Conservation (phyloP, 192 early-diverging fungal species). For the Phlyctochytrium arcticum region DNA sequence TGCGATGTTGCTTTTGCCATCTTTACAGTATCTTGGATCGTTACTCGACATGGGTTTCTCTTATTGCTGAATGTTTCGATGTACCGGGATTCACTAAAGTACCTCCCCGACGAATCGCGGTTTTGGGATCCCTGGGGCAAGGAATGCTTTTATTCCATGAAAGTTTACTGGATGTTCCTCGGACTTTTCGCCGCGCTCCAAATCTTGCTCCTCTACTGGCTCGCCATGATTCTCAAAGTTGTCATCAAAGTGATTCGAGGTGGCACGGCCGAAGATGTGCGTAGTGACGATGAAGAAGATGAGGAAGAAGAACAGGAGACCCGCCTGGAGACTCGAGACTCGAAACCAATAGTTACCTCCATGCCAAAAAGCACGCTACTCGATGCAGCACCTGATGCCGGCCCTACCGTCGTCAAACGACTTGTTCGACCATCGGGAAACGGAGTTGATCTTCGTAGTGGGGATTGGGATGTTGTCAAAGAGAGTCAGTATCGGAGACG, state of each 20-base stretch:
- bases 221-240: constrained; percentile 65
- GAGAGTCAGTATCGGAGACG: constrained; percentile 1
- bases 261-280: constrained; percentile 64
- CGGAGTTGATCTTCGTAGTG: constrained; percentile 7
- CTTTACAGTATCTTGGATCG: constrained; percentile 72
- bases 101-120: constrained; percentile 32
- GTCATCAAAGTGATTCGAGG: constrained; percentile 61
- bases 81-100: constrained; percentile 38
- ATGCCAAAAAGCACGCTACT: not conserved
- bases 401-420: not conserved
- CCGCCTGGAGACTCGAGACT: not conserved
- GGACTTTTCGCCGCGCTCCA: constrained; percentile 60
- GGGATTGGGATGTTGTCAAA: constrained; percentile 11
- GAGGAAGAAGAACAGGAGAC: constrained; percentile 1
- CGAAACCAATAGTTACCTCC: not conserved
- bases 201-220: constrained; percentile 73
- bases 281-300: constrained; percentile 44
- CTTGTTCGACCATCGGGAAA: not conserved
- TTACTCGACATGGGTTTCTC: constrained; percentile 59
- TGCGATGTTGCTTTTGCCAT: constrained; percentile 71
- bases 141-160: constrained; percentile 18
- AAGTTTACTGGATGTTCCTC: constrained; percentile 32
- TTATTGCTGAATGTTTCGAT: constrained; percentile 7
- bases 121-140: constrained; percentile 14
- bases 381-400: no score